Evolutionary conservation across 2,329 filamentous ascomycete species (phyloP), one percentile per base, ranked within the genome.

Genomic region (Canariomyces notabilis): DNA sequence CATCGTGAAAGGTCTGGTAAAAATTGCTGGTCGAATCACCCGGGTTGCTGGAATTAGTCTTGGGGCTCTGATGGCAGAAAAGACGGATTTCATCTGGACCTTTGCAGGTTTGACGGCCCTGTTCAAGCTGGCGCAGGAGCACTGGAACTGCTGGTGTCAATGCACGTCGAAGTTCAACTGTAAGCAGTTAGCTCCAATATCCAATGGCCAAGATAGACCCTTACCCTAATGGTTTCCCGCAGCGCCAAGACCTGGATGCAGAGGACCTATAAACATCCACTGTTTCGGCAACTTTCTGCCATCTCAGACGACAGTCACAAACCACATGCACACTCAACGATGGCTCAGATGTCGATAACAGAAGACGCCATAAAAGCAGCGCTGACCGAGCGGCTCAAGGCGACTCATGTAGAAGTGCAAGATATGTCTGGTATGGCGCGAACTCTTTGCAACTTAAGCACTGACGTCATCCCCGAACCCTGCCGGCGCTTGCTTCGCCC

Each of bases 341-440:
- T 80, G 71, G 75, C 73, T 42, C 73, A 75, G 51, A 70, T 77
- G 39, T 72, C 73, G 53, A 83, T 95, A 60, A 91, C 89, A 35
- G 82, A 89, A 50, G 80, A 82, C 31, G 77, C 75, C 39, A 74
- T 97, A 44, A 82, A 77, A 61, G 70, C 72, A 35, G 86, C 84
- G 49, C 76, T 96, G 57, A 76, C 74, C 31, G 72, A 84, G 57
- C 80, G 82, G 54, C 74, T 96, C 44, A 75, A 80, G 47, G 89
- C 89, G 18, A 75, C 76, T 21, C 80, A 94, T 69, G 89, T 95
- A 53, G 83, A 93, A 60, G 89, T 96, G 57, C 85, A 87, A 54
- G 91, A 97, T 69, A 82, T 95, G 74, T 95, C 89, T 54, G 91
- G 90, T 95, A 78, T 49, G 73, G 20, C 16, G 18, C 33, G 16